Percentiles rank a stretch among this genome's conserved stretches.
Conservation (phyloP, 2,329 filamentous ascomycete genomes). For the Exophiala xenobiotica region DNA sequence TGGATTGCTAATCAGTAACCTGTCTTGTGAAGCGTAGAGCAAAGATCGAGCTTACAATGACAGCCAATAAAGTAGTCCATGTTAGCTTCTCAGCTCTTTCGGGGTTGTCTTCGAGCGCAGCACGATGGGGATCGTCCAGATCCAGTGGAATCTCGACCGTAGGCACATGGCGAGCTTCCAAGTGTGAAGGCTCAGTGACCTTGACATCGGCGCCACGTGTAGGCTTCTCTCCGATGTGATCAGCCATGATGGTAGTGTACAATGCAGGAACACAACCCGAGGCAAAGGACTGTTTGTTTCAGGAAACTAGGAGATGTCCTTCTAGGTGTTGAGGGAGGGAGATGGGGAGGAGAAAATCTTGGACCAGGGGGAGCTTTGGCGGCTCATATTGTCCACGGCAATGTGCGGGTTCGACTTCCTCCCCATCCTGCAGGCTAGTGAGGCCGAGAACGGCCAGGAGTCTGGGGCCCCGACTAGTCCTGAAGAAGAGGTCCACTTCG, state of each 20-base stretch:
- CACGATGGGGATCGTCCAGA: constrained; percentile 20
- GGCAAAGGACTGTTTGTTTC: too few species aligned
- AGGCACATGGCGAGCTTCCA: background rate
- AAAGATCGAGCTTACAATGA: constrained; percentile 5
- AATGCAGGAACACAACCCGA: too few species aligned
- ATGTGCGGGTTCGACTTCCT: background rate
- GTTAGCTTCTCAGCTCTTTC: constrained; percentile 15
- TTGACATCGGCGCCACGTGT: background rate
- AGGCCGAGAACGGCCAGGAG: background rate
- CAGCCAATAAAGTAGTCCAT: constrained; percentile 15
- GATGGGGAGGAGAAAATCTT: too few species aligned
- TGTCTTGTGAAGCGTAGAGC: background rate
- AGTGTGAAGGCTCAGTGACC: background rate
- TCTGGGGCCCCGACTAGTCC: background rate
- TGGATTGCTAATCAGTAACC: constrained; percentile 3
- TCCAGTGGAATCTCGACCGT: constrained; percentile 5
- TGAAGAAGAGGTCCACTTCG: background rate
- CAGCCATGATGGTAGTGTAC: background rate
- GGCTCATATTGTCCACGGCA: background rate
- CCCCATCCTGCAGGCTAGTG: too few species aligned
- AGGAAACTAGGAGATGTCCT: too few species aligned
- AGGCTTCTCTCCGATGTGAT: background rate
- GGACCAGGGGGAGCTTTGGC: too few species aligned
- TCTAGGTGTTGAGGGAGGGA: too few species aligned
- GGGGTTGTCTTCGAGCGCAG: constrained; percentile 23